phyloP scores from a whole-genome alignment of 2,329 filamentous ascomycete species.

The Rosellinia necatrix region DNA sequence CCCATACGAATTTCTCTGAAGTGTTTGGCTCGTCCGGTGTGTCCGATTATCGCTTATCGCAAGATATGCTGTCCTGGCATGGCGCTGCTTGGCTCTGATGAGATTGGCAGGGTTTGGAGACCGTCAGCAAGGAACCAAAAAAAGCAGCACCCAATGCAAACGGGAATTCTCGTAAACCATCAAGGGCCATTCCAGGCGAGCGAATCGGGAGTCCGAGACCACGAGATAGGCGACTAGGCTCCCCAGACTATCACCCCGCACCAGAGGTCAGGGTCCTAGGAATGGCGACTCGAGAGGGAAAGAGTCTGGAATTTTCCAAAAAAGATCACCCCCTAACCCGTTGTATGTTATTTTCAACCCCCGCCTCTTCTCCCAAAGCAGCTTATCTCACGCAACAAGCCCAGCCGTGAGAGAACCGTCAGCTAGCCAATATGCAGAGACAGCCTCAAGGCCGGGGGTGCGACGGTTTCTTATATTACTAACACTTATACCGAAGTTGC shows the following conservation, averaged over 20 bases:
- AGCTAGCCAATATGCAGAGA: slow-evolving; percentile 9
- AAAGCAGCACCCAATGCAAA: slow-evolving; percentile 25
- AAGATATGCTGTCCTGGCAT: neutral
- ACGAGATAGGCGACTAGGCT: slow-evolving; percentile 19
- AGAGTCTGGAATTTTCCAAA: slow-evolving; percentile 28
- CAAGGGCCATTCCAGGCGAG: slow-evolving; percentile 17
- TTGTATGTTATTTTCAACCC: slow-evolving; percentile 6
- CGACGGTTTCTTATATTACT: neutral
- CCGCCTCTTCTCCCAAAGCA: too few relatives aligned
- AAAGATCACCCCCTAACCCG: slow-evolving; percentile 3
- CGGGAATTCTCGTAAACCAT: slow-evolving; percentile 15
- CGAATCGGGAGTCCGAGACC: slow-evolving; percentile 25
- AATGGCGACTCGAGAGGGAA: slow-evolving; percentile 23
- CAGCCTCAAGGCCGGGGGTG: slow-evolving; percentile 18
- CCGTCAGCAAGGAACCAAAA: slow-evolving; percentile 23
- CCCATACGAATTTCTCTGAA: too few relatives aligned
- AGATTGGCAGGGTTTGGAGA: slow-evolving; percentile 2
- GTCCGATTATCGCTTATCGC: slow-evolving; percentile 19
- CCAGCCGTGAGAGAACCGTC: slow-evolving; percentile 17
- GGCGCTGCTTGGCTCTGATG: slow-evolving; percentile 5
- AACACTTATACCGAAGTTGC: slow-evolving; percentile 20
- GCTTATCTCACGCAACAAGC: slow-evolving; percentile 17
- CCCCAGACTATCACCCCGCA: slow-evolving; percentile 30
- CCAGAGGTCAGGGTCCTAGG: slow-evolving; percentile 5
- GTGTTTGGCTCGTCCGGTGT: too few relatives aligned